Conservation (phyloP, 2,329 filamentous ascomycete genomes). For the Bipolaris gigantea region DNA sequence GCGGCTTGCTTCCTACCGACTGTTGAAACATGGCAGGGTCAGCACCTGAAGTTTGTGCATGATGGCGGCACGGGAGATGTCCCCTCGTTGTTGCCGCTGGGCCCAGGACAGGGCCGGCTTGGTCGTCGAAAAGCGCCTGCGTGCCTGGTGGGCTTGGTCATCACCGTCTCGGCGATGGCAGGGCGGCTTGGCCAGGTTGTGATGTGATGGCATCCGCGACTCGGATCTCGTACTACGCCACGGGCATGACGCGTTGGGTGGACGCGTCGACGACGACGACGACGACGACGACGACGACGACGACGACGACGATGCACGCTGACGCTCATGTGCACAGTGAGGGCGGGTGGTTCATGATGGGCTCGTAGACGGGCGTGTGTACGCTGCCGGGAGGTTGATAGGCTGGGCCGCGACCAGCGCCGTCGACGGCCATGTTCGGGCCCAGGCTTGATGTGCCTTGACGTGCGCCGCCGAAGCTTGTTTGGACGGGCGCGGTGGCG, state of each 20-base stretch:
- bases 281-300: background rate
- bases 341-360: background rate
- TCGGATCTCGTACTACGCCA: background rate
- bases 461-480: constrained; percentile 7
- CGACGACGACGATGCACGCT: too few relatives aligned
- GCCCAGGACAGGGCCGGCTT: background rate
- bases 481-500: background rate
- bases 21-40: too few relatives aligned
- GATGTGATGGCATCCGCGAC: too few relatives aligned
- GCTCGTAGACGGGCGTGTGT: too few relatives aligned
- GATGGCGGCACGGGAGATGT: background rate
- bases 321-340: background rate
- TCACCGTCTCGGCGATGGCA: too few relatives aligned
- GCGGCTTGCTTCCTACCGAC: too few relatives aligned
- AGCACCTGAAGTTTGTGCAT: too few relatives aligned
- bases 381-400: too few relatives aligned
- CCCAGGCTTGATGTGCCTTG: constrained; percentile 3
- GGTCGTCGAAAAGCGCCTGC: too few relatives aligned
- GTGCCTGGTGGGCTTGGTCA: too few relatives aligned
- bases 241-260: background rate
- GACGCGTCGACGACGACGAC: background rate
- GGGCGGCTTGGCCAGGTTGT: background rate
- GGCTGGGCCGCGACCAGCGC: too few relatives aligned
- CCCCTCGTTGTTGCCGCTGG: background rate
- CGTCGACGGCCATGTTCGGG: background rate